Percentiles rank a stretch among this genome's conserved stretches.
Evolutionary conservation across 2,329 filamentous ascomycete genomes (phyloP).

Genomic region (Aspergillus carbonarius): DNA sequence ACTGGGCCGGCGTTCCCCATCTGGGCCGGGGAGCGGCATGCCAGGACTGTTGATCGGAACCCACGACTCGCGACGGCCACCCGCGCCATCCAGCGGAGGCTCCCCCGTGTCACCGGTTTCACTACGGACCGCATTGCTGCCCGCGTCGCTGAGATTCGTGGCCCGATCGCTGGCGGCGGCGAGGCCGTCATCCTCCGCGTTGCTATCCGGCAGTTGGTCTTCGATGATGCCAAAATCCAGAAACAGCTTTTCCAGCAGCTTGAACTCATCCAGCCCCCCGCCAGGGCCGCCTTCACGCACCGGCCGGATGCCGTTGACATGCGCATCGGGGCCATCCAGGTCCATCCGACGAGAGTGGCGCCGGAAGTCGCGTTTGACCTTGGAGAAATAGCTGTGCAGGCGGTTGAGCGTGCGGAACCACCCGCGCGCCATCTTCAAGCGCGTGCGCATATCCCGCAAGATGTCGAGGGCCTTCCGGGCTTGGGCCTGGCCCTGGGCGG

Average conservation of each 20-base stretch:
- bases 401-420: conserved; percentile 48
- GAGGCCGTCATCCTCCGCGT: conserved; percentile 34
- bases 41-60: conserved; percentile 41
- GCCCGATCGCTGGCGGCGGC: conserved; percentile 30
- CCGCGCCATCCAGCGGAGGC: conserved; percentile 29
- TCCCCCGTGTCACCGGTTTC: conserved; percentile 37
- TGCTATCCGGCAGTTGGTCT: conserved; percentile 37
- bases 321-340: conserved; percentile 29
- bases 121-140: conserved; percentile 43
- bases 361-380: conserved; percentile 39
- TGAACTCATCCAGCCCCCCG: conserved; percentile 40
- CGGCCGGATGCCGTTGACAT: conserved; percentile 30
- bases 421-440: conserved; percentile 41
- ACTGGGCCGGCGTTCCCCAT: conserved; percentile 39
- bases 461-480: conserved; percentile 39
- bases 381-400: conserved; percentile 42
- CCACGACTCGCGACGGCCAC: conserved; percentile 43
- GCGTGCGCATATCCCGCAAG: conserved; percentile 42
- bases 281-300: conserved; percentile 34
- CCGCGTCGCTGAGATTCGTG: conserved; percentile 38
- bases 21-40: conserved; percentile 31
- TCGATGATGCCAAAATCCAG: conserved; percentile 41
- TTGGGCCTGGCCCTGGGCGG: conserved; percentile 32
- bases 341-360: conserved; percentile 35
- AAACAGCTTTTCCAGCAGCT: conserved; percentile 43